These are phyloP conservation scores for Picea abies DNA, from an alignment of 83 land plant species.

Conservation along the genomic window DNA sequence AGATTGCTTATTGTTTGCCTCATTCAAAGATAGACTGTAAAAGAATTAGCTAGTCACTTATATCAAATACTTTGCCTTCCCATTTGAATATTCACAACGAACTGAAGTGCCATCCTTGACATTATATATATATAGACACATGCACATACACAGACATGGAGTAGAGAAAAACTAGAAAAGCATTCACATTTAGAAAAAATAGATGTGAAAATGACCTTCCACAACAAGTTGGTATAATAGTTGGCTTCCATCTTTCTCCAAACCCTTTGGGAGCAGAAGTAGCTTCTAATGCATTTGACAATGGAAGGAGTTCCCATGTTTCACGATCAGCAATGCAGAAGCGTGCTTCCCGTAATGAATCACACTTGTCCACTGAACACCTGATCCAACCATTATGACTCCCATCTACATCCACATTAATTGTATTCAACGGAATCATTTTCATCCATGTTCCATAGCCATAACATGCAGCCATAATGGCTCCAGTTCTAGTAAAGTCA, in stretches of 20 bases:
- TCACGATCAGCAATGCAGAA: slow-evolving; percentile 67
- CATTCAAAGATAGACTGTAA: neutral
- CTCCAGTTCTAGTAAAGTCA: slow-evolving; percentile 26
- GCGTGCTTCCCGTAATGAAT: slow-evolving; percentile 38
- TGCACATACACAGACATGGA: neutral
- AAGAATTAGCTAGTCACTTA: neutral
- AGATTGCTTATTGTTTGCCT: neutral
- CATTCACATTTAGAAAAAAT: neutral
- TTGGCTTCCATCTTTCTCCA: slow-evolving; percentile 30
- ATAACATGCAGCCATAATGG: slow-evolving; percentile 54
- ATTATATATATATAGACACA: neutral
- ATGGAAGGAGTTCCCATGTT: slow-evolving; percentile 63
- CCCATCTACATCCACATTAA: neutral
- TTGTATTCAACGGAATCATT: neutral
- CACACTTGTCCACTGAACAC: slow-evolving; percentile 49
- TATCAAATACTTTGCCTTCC: neutral
- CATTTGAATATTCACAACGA: neutral
- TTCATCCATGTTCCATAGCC: slow-evolving; percentile 71
- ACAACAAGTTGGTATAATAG: slow-evolving; percentile 71
- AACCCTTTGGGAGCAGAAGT: slow-evolving; percentile 16
- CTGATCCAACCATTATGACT: slow-evolving; percentile 31
- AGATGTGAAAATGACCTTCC: slow-evolving; percentile 47
- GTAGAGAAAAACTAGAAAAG: neutral
- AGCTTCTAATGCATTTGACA: slow-evolving; percentile 34
- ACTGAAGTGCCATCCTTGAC: neutral